These are phyloP conservation scores for Colletotrichum tofieldiae DNA, from an alignment of 2,329 filamentous ascomycete genomes.

Conservation along the genomic window DNA sequence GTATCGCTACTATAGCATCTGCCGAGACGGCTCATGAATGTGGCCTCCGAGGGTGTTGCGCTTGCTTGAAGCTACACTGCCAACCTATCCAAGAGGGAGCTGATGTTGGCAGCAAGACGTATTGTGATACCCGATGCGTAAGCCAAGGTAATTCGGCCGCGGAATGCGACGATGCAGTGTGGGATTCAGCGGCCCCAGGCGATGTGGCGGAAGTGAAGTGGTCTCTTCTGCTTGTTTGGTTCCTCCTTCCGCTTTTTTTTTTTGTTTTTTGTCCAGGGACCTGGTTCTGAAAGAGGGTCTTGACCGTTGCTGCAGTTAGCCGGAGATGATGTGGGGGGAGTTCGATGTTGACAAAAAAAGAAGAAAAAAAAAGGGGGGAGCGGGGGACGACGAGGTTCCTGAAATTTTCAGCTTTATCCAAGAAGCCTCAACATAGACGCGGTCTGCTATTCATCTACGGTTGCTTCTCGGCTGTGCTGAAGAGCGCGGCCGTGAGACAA, in stretches of 20 bases:
- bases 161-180: constrained; percentile 4
- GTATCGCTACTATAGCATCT: neutral
- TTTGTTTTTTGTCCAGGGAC: constrained; percentile 16
- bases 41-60: neutral
- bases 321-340: constrained; percentile 42
- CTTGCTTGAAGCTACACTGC: neutral
- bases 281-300: constrained; percentile 37
- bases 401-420: neutral
- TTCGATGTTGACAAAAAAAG: constrained; percentile 3
- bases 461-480: neutral
- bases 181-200: neutral
- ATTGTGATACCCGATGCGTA: neutral
- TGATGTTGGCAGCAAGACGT: neutral
- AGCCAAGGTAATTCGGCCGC: neutral
- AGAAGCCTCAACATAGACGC: constrained; percentile 7
- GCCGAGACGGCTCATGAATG: neutral
- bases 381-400: neutral
- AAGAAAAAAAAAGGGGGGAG: too few species aligned
- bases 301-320: constrained; percentile 33
- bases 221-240: constrained; percentile 13
- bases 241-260: constrained; percentile 19
- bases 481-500: neutral
- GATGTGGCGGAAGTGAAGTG: constrained; percentile 16
- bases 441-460: neutral
- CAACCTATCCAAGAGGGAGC: neutral